A percentile compares a stretch with the other conserved stretches of the same genome.
Evolutionary conservation across 805 yeast species (phyloP).

Genomic region (Ascoidea asiatica): DNA sequence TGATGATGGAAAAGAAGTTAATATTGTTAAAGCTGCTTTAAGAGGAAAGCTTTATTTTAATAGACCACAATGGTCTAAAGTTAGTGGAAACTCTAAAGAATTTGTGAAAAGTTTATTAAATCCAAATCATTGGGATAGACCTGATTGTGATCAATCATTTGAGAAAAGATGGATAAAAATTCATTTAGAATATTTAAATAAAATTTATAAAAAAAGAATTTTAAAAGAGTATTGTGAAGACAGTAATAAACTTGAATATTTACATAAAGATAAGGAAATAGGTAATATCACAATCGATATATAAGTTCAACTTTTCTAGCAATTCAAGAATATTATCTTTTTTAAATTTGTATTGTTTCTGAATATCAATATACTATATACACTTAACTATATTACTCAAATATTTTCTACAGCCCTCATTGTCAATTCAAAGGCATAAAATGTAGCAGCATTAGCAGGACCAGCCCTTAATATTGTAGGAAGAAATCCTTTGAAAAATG

Average conservation of each 20-base stretch:
- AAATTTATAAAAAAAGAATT: not conserved
- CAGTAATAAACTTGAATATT: not conserved
- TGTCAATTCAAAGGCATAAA: slow-evolving; percentile 83
- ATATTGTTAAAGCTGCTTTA: slow-evolving; percentile 28
- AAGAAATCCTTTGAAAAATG: slow-evolving; percentile 80
- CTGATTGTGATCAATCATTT: slow-evolving; percentile 25
- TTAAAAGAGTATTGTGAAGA: not conserved
- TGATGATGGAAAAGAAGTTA: slow-evolving; percentile 27
- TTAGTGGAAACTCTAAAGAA: slow-evolving; percentile 28
- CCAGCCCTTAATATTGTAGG: slow-evolving; percentile 95
- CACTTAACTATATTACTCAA: not conserved
- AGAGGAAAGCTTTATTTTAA: slow-evolving; percentile 26
- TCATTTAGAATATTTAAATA: not conserved
- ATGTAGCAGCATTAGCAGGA: slow-evolving; percentile 96
- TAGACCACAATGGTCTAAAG: slow-evolving; percentile 26
- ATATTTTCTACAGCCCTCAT: slow-evolving; percentile 33
- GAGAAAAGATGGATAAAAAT: slow-evolving; percentile 31
- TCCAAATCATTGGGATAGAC: slow-evolving; percentile 24
- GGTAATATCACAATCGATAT: not conserved
- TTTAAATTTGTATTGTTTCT: too few relatives aligned
- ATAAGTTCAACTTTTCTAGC: too few relatives aligned
- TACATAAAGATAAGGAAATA: not conserved
- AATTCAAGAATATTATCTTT: too few relatives aligned
- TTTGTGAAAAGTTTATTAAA: slow-evolving; percentile 28
- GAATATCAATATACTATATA: too few relatives aligned